Conservation (phyloP, 1,284 basidiomycete genomes). For the Puccinia novopanici region DNA sequence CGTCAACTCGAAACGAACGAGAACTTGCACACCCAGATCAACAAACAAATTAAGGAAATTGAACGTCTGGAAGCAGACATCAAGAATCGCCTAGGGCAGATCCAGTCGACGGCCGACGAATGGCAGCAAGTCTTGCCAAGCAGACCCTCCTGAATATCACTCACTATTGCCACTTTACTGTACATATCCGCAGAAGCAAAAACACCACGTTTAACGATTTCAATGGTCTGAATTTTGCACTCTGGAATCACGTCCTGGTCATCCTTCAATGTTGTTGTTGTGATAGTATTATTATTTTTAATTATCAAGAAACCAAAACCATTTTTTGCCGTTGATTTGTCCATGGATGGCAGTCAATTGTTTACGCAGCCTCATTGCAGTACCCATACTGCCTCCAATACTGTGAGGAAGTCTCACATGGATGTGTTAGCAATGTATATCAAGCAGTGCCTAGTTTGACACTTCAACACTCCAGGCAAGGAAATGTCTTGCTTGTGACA, state of each 20-base stretch:
- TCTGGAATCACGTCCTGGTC: background rate
- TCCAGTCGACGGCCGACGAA: constrained; percentile 28
- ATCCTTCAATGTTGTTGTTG: background rate
- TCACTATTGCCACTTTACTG: background rate
- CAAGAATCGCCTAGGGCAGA: constrained; percentile 18
- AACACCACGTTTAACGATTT: background rate
- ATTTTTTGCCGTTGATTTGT: background rate
- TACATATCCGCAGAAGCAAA: background rate
- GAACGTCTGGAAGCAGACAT: constrained; percentile 36
- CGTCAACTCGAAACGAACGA: constrained; percentile 12
- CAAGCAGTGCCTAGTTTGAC: no score
- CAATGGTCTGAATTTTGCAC: background rate
- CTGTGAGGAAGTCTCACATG: no score
- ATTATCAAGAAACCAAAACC: background rate
- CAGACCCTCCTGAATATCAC: background rate
- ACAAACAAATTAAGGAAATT: constrained; percentile 35
- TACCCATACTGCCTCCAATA: no score
- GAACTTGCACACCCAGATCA: constrained; percentile 21
- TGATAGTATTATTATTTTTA: background rate
- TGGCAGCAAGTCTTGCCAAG: background rate
- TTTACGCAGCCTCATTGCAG: background rate
- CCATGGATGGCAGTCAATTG: background rate
- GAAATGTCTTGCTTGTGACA: no score
- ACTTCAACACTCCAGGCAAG: no score
- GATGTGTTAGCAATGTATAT: no score